phyloP scores from a whole-genome alignment of 331 rosid genomes.

The Phaseolus coccineus region DNA sequence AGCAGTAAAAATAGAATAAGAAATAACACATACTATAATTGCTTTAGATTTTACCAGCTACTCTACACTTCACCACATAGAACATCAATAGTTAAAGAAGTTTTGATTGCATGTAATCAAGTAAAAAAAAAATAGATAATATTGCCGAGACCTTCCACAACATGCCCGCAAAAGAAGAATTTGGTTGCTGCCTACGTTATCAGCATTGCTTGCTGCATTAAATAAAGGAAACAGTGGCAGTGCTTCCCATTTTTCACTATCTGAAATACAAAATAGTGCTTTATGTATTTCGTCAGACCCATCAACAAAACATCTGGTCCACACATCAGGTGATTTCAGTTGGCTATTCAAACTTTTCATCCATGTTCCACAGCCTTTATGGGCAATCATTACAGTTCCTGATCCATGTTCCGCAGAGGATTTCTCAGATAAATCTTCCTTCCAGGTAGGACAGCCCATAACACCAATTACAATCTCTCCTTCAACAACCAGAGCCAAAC shows the following conservation, averaged over 20 bases:
- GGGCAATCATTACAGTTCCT: slow-evolving; percentile 82
- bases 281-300: slow-evolving; percentile 53
- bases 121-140: slow-evolving; percentile 20
- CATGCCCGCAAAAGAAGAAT: slow-evolving; percentile 69
- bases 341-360: slow-evolving; percentile 56
- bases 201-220: slow-evolving; percentile 54
- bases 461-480: slow-evolving; percentile 78
- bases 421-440: slow-evolving; percentile 52
- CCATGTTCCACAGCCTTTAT: slow-evolving; percentile 84
- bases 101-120: slow-evolving; percentile 31
- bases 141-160: slow-evolving; percentile 77
- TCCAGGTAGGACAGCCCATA: slow-evolving; percentile 97
- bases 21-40: not conserved
- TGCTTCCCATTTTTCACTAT: slow-evolving; percentile 81
- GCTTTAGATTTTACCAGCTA: slow-evolving; percentile 12
- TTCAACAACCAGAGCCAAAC: slow-evolving; percentile 92
- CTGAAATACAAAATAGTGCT: slow-evolving; percentile 74
- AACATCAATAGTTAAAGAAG: not conserved
- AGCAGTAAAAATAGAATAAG: not conserved
- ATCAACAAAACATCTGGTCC: slow-evolving; percentile 81
- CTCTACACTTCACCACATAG: slow-evolving; percentile 6
- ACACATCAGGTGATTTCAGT: slow-evolving; percentile 48
- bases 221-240: slow-evolving; percentile 68
- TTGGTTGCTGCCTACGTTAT: slow-evolving; percentile 53
- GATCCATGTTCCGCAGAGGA: slow-evolving; percentile 49